phyloP scores from a whole-genome alignment of 306 rosid genomes.

The Sesbania bispinosa region DNA sequence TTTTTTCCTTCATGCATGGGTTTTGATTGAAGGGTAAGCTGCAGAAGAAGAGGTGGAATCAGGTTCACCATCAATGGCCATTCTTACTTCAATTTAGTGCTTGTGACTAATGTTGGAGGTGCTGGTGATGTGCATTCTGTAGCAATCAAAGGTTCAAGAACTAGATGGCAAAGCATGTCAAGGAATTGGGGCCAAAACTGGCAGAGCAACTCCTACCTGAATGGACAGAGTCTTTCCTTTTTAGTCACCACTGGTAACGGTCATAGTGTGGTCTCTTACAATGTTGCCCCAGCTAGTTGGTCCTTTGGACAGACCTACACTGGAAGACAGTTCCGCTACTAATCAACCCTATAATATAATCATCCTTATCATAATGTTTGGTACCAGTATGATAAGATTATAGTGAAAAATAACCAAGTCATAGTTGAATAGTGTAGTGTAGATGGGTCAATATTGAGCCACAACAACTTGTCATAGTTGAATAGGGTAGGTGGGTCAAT shows the following conservation, averaged over 20 bases:
- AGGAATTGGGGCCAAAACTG: slow-evolving; percentile 90
- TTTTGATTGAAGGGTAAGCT: slow-evolving; percentile 48
- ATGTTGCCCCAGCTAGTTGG: slow-evolving; percentile 70
- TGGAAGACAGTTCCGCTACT: slow-evolving; percentile 58
- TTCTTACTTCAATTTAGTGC: slow-evolving; percentile 76
- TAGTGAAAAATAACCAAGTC: background rate
- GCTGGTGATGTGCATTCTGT: slow-evolving; percentile 78
- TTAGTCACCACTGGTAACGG: slow-evolving; percentile 65
- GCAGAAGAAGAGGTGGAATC: slow-evolving; percentile 76
- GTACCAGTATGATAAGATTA: background rate
- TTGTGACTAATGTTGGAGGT: slow-evolving; percentile 79
- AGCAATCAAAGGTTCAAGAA: slow-evolving; percentile 68
- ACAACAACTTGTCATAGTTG: slow-evolving; percentile 3
- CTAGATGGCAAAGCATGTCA: slow-evolving; percentile 72
- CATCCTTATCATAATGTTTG: background rate
- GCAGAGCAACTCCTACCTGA: slow-evolving; percentile 70
- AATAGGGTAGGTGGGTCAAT: slow-evolving; percentile 10
- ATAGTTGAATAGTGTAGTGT: too few species aligned
- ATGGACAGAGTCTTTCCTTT: slow-evolving; percentile 78
- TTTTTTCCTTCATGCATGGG: background rate
- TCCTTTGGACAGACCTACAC: slow-evolving; percentile 74
- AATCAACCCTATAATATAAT: background rate
- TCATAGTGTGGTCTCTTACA: slow-evolving; percentile 46
- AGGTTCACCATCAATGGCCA: slow-evolving; percentile 78
- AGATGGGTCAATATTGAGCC: too few species aligned